Base-by-base conservation (phyloP, 2,329 filamentous ascomycete genomes). In the Aspergillus amoenus region DNA sequence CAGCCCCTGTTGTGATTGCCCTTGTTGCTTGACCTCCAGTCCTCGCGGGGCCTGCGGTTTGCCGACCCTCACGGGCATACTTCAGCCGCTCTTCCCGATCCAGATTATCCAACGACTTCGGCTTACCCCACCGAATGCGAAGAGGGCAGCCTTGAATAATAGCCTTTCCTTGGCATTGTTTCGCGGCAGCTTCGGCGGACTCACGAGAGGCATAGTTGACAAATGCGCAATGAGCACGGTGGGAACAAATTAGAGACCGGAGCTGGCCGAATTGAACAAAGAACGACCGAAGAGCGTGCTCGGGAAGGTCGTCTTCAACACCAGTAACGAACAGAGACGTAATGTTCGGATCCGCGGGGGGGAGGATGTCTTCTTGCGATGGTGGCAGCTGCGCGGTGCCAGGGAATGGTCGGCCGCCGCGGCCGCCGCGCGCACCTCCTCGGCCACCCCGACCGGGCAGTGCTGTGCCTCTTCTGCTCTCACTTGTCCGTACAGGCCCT, bases 171-270 rank as follows among this genome's bases (percentile, higher is more conserved):
- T 96, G 89, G 65, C 91, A 93, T 18, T 90, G 85, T 34, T 86
- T 85, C 0, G 94, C 91, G 0, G 95, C 95, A 57, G 84, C 87
- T 76, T 99, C 94, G 0, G 95, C 94, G 1, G 84, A 88, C 60
- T 91, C 86, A 56, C 94, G 84, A 3, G 88, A 90, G 65, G 92
- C 87, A 72, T 91, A 99, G 77, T 99, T 99, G 76, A 99, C 82
- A 70, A 97, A 99, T 1, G 94, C 94, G 73, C 93, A 97, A 70
- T 97, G 94, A 15, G 93, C 93, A 79, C 96, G 92, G 77, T 99
- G 94, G 6, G 93, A 97, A 75, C 94, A 97, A 39, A 99, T 88
- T 15, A 99, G 79, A 24, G 92, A 97, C 67, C 94, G 90, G 59
- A 99, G 88, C 69, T 93, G 91, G 61, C 94, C 94, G 67, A 93